Evolutionary conservation across 345 rosid species (phyloP).

Genomic region (Lagerstroemia speciosa): DNA sequence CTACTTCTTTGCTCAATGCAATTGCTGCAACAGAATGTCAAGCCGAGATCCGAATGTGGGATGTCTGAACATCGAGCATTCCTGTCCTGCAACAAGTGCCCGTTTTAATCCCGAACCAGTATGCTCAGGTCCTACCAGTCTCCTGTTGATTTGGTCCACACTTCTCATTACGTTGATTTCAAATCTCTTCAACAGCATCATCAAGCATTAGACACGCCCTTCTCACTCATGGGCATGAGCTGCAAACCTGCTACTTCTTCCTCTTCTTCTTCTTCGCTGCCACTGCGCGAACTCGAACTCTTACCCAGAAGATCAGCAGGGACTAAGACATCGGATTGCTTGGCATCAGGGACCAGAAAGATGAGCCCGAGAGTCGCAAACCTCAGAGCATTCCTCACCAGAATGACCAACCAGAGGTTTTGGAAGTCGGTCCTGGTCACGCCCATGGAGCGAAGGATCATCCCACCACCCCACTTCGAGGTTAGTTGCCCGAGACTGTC

Average conservation of each 20-base stretch:
- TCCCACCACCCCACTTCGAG: not conserved
- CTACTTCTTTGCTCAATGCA: too few relatives aligned
- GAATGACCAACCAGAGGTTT: not conserved
- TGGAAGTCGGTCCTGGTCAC: not conserved
- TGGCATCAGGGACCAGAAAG: not conserved
- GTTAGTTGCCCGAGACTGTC: not conserved
- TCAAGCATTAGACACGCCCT: too few relatives aligned
- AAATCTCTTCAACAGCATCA: too few relatives aligned
- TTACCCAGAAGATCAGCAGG: not conserved
- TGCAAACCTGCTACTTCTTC: not conserved
- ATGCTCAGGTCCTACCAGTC: too few relatives aligned
- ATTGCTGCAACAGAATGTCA: too few relatives aligned
- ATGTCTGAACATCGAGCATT: too few relatives aligned
- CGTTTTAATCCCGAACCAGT: too few relatives aligned
- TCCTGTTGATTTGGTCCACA: too few relatives aligned
- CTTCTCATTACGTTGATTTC: too few relatives aligned
- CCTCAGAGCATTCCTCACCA: not conserved
- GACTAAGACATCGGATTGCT: not conserved
- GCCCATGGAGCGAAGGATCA: not conserved
- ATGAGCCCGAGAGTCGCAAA: not conserved
- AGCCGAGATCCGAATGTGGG: too few relatives aligned
- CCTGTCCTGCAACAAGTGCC: too few relatives aligned
- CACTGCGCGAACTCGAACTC: not conserved
- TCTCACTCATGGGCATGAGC: not conserved
- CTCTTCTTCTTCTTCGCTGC: not conserved